These are phyloP conservation scores for Heracleum sosnowskyi DNA, from an alignment of 129 eudicot species.

Conservation along the genomic window DNA sequence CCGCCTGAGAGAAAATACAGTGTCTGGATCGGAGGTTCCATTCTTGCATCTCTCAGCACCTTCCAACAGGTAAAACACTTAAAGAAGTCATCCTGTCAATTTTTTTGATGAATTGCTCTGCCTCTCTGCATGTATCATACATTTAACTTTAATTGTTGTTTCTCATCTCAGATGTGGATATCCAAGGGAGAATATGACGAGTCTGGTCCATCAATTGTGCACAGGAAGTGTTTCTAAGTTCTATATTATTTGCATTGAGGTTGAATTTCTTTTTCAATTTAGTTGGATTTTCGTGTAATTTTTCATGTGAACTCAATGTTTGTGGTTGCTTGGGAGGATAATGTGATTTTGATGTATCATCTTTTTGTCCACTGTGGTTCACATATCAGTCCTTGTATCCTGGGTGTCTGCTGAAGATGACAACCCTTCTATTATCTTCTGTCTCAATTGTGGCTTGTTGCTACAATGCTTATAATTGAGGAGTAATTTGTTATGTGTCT, in stretches of 20 bases:
- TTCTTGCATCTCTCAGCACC: conserved; percentile 76
- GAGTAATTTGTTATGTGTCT: conserved; percentile 48
- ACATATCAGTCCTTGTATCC: conserved; percentile 3
- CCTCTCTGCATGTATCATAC: too few species aligned
- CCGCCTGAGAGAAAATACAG: conserved; percentile 78
- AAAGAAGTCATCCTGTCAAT: background rate
- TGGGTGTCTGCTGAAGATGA: conserved; percentile 12
- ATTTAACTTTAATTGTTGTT: background rate
- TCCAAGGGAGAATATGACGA: conserved; percentile 80
- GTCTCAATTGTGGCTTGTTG: conserved; percentile 20
- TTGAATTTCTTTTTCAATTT: conserved; percentile 29
- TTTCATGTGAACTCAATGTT: conserved; percentile 33
- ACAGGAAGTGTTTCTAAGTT: conserved; percentile 79
- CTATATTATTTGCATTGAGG: conserved; percentile 28
- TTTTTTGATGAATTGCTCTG: background rate
- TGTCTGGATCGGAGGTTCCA: conserved; percentile 83
- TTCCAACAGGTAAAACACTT: conserved; percentile 58
- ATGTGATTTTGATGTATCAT: conserved; percentile 18
- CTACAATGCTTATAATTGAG: conserved; percentile 48
- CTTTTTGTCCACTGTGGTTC: conserved; percentile 18
- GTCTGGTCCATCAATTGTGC: conserved; percentile 75
- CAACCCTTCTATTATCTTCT: conserved; percentile 8
- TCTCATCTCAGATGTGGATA: conserved; percentile 59
- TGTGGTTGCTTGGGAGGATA: conserved; percentile 23
- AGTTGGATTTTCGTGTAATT: conserved; percentile 44